Evolutionary conservation across 345 rosid species (phyloP), one percentile per base, ranked within the genome.

Genomic region (Acer yangbiense): DNA sequence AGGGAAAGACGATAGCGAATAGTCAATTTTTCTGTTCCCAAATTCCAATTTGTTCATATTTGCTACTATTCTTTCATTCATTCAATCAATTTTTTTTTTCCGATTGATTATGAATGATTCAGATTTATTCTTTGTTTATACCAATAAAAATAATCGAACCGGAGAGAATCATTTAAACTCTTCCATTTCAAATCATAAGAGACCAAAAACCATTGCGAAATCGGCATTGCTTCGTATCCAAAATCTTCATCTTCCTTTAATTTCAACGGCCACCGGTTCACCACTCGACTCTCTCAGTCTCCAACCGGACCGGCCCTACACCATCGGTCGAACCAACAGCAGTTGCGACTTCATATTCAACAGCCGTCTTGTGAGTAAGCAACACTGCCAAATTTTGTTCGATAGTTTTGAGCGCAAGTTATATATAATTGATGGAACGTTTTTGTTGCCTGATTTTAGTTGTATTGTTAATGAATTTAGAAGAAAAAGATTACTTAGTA

Each of bases 351-450:
- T 89, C 72, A 17, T 82, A 23, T 64, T 95, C 69, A 58, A 74
- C 44, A 84, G 82, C 80, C 84, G 72, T 18, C 75, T 75, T 12
- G 88, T 93, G 68, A 91, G 98, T 82, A 91, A 87, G 84, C 87
- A 80, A 0, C 98, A 95, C 66, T 95, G 92, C 75, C 93, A 90
- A 86, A 76, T 95, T 85, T 73, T 91, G 6, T 90, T 87, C 57
- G 97, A 90, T 76, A 76, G 87, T 23, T 21, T 72, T 61, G 60
- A 79, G 32, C 79, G 90, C 69, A 90, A 83, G 73, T 79, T 95
- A 76, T 88, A 85, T 79, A 55, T 93, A 79, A 72, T 85, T 32
- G 92, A 92, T 74, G 98, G 98, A 44, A 77, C 74, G 2, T 29
- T 88, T 73, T 68, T 68, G 11, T 71, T 18, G 75, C 43, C 44